Evolutionary conservation across 2,329 filamentous ascomycete species (phyloP).

Genomic region (Aspergillus eucalypticola): DNA sequence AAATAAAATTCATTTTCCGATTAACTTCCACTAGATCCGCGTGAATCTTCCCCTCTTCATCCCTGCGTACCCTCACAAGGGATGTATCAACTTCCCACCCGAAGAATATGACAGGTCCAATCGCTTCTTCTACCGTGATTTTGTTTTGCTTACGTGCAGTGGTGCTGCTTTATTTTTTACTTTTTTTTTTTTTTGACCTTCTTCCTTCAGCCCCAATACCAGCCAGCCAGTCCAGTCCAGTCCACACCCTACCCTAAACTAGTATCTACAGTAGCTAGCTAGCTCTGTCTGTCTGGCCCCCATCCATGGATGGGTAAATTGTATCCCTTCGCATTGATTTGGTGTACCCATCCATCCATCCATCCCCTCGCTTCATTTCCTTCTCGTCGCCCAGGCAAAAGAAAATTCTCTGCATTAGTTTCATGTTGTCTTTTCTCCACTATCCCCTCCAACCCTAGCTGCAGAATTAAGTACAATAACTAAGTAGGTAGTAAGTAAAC

Average conservation of each 20-base stretch:
- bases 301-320: neutral
- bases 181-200: neutral
- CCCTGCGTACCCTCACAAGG: neutral
- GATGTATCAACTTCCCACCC: conserved; percentile 14
- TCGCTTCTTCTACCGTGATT: neutral
- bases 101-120: conserved; percentile 15
- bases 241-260: too few species aligned
- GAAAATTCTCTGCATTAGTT: conserved; percentile 1
- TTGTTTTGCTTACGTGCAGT: too few species aligned
- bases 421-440: neutral
- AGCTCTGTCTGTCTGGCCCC: neutral
- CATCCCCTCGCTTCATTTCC: neutral
- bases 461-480: neutral
- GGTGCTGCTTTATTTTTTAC: neutral
- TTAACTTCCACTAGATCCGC: conserved; percentile 1
- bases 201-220: conserved; percentile 1
- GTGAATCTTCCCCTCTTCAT: conserved; percentile 2
- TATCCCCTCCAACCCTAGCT: neutral
- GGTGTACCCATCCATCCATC: too few species aligned
- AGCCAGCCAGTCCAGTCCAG: too few species aligned
- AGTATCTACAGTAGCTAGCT: neutral
- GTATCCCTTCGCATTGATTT: neutral
- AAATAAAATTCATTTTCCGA: neutral
- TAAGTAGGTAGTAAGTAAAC: neutral
- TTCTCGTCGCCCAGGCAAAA: neutral